Evolutionary conservation across 495 filamentous ascomycete genomes (phyloP).

Genomic region (Hypomontagnella submonticulosa): DNA sequence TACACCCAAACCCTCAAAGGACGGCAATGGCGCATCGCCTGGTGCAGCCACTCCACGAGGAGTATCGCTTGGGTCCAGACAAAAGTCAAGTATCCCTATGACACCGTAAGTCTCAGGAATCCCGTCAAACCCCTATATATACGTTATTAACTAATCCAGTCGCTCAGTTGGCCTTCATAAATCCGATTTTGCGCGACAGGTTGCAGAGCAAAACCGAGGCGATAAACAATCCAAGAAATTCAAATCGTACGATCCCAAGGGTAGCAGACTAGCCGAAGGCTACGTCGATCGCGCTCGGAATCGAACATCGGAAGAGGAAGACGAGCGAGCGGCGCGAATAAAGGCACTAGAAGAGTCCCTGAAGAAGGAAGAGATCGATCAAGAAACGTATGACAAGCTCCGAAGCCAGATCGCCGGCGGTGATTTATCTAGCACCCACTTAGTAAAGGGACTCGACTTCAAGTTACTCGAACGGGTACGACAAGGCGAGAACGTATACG

Average conservation of each 20-base stretch:
- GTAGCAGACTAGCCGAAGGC: conserved; percentile 78
- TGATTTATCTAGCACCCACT: conserved; percentile 79
- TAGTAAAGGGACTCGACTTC: conserved; percentile 92
- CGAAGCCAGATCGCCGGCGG: conserved; percentile 83
- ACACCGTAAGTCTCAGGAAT: conserved; percentile 69
- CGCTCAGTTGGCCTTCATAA: conserved; percentile 69
- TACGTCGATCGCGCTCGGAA: conserved; percentile 85
- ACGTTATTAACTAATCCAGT: conserved; percentile 59
- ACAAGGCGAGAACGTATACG: conserved; percentile 77
- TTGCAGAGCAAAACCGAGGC: conserved; percentile 77
- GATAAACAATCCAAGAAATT: conserved; percentile 72
- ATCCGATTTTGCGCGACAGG: conserved; percentile 83
- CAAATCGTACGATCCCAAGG: conserved; percentile 83
- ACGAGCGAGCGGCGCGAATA: conserved; percentile 71
- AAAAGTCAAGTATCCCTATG: conserved; percentile 85
- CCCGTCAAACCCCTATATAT: neutral
- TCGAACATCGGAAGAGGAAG: conserved; percentile 65
- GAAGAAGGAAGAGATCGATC: conserved; percentile 84
- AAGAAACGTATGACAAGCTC: conserved; percentile 76
- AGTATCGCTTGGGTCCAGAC: conserved; percentile 68
- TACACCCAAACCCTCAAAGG: conserved; percentile 49
- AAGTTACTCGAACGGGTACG: conserved; percentile 78
- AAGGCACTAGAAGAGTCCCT: conserved; percentile 83
- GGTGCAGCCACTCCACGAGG: conserved; percentile 45
- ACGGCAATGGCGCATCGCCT: conserved; percentile 53